Conservation (phyloP, 1,284 basidiomycete species). For the Chiua sp. region DNA sequence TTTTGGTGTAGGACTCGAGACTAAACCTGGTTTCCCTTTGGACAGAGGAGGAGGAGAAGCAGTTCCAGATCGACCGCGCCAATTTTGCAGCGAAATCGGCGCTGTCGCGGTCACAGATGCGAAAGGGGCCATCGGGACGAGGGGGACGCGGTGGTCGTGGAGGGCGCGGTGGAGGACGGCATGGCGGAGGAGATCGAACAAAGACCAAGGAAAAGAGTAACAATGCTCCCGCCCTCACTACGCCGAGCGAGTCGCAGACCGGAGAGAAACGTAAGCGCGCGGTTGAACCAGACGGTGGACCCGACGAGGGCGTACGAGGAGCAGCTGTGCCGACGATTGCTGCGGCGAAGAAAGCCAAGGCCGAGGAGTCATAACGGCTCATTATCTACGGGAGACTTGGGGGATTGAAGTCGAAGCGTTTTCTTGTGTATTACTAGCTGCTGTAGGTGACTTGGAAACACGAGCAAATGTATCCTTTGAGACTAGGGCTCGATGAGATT, state of each 20-base stretch:
- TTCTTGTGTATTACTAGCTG: constrained; percentile 23
- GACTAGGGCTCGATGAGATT: no score
- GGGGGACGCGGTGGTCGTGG: constrained; percentile 49
- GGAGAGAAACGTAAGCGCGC: constrained; percentile 79
- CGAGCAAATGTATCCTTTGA: no score
- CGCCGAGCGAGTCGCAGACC: constrained; percentile 41
- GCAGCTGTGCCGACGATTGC: constrained; percentile 61
- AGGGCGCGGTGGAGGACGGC: constrained; percentile 48
- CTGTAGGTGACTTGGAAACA: background rate
- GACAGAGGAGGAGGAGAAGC: constrained; percentile 65
- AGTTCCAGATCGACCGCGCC: constrained; percentile 74
- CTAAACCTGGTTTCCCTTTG: background rate
- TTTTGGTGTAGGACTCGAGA: background rate
- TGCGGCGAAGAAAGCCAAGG: constrained; percentile 64
- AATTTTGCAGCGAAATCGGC: constrained; percentile 63
- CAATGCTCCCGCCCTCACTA: constrained; percentile 19
- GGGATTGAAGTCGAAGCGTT: background rate
- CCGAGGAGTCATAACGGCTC: constrained; percentile 41
- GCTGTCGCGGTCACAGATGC: constrained; percentile 41
- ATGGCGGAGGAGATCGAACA: constrained; percentile 35
- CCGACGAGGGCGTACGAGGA: constrained; percentile 66
- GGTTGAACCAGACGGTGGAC: constrained; percentile 76
- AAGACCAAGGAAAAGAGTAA: constrained; percentile 27
- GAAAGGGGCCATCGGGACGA: constrained; percentile 32
- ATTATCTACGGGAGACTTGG: background rate